Evolutionary conservation across 441 rosid species (phyloP), one percentile per base, ranked within the genome.

Genomic region (Populus hybrid): DNA sequence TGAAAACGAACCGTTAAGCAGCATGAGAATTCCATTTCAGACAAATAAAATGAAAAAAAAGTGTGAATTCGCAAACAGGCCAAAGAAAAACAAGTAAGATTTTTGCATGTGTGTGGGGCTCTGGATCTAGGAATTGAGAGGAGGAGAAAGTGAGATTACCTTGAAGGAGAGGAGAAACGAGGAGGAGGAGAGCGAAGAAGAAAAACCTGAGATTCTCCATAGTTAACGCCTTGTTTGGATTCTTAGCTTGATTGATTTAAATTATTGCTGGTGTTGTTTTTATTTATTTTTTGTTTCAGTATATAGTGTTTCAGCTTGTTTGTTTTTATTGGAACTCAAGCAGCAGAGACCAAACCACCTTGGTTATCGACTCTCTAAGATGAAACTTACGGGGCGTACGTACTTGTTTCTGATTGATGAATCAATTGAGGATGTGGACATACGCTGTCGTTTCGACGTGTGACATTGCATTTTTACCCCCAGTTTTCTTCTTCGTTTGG

Each of bases 151-250:
- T 21, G 28, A 10, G 23, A 61, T 63, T 21, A 95, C 97, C 99
- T 85, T 90, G 97, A 72, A 93, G 87, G 72, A 96, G 80, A 77
- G 98, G 94, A 75, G 91, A 90, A 10, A 89, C 97, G 24, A 95
- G 88, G 85, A 95, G 88, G 83, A 95, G 89, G 76, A 95, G 82
- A 73, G 92, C 93, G 75, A 93, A 85, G 87, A 95, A 79, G 83
- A 94, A 86, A 92, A 90, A 89, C 89, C 92, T 88, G 83, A 90
- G 77, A 77, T 78, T 80, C 82, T 78, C 86, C 90, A 84, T 87
- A 84, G 85, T 79, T 35, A 72, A 21, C 69, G 9, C 53, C 67
- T 61, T 30, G 21, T n/a, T 2, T 7, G 61, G 79, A 0, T 40
- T 40, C 5, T 40, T 40, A 40, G 50, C 16, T 40, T 38, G 38